Conservation (phyloP, 352 stramenopile genomes). For the Globisporangium polare region DNA sequence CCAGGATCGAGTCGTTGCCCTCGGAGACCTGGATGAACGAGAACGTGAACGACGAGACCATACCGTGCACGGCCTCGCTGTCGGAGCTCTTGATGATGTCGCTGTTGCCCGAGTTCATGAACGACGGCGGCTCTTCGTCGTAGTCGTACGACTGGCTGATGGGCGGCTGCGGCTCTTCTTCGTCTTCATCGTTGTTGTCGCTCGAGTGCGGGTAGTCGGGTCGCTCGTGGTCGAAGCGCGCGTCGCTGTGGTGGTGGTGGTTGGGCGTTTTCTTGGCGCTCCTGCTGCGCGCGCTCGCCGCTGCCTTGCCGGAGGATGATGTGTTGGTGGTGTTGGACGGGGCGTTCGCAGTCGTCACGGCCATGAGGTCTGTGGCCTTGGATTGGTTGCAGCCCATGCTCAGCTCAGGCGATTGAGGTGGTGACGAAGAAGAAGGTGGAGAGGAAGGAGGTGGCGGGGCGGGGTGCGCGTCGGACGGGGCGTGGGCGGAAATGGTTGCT, state of each 20-base stretch:
- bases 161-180: slow-evolving; percentile 13
- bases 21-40: slow-evolving; percentile 68
- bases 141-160: slow-evolving; percentile 23
- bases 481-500: slow-evolving; percentile 7
- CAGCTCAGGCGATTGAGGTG: background rate
- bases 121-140: slow-evolving; percentile 40
- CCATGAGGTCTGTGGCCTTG: slow-evolving; percentile 24
- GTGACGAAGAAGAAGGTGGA: too few relatives aligned
- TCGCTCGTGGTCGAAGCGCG: slow-evolving; percentile 7
- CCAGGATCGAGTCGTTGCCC: slow-evolving; percentile 23
- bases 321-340: background rate
- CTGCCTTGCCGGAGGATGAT: background rate
- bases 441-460: too few relatives aligned
- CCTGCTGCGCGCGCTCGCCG: background rate
- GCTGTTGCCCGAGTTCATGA: slow-evolving; percentile 40
- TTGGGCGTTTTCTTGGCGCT: background rate
- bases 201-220: background rate
- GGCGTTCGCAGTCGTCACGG: background rate
- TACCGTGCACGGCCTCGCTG: slow-evolving; percentile 48
- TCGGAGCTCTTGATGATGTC: slow-evolving; percentile 47
- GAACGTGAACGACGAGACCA: slow-evolving; percentile 64
- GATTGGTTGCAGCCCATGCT: slow-evolving; percentile 67
- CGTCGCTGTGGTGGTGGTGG: too few relatives aligned
- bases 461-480: background rate
- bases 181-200: slow-evolving; percentile 9